Base-by-base conservation (phyloP, 768 basidiomycete species). In the Kwoniella europaea region DNA sequence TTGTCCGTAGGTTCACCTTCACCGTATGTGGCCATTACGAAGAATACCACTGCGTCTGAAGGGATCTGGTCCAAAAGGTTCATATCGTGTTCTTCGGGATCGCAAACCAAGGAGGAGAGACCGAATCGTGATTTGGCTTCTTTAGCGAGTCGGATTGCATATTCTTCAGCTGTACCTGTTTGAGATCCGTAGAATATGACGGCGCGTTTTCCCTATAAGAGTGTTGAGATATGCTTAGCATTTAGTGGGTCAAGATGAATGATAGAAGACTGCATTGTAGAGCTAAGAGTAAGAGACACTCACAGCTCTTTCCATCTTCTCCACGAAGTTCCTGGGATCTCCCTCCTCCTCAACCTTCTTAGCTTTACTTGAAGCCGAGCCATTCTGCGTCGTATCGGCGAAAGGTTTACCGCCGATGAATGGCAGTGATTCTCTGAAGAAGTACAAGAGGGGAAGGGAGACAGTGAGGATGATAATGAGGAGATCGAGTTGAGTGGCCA, bases 1-100 rank as follows among this genome's bases (percentile, higher is more conserved):
- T 98, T 99, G 83, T 99, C 96, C 12, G 96, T 98, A 42, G 96
- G 96, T 84, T 99, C 96, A 68, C 96, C 96, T 86, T 99, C 96
- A 73, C 96, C 96, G 78, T 99, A 99, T 13, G 96, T 98, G 12
- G 96, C 96, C 89, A 98, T 88, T 78, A 95, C 93, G 82, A 99
- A 98, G 84, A 99, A 90, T 67, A 90, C 93, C 20, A 90, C 91
- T 73, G 88, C 90, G 83, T 94, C 91, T 75, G 91, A 91, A 0
- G 97, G 92, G 35, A 98, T 83, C 81, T 90, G 87, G 84, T 98
- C 96, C 72, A 98, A 89, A 83, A 92, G 94, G 82, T 95, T 93
- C 81, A 98, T 98, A 82, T 98, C 97, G 83, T 98, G 98, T 84
- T 99, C 96, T 84, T 99, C 97, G 3, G 95, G 94, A 81, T 99